These are phyloP conservation scores for Periconia digitata DNA, from an alignment of 2,329 filamentous ascomycete species.

Conservation along the genomic window DNA sequence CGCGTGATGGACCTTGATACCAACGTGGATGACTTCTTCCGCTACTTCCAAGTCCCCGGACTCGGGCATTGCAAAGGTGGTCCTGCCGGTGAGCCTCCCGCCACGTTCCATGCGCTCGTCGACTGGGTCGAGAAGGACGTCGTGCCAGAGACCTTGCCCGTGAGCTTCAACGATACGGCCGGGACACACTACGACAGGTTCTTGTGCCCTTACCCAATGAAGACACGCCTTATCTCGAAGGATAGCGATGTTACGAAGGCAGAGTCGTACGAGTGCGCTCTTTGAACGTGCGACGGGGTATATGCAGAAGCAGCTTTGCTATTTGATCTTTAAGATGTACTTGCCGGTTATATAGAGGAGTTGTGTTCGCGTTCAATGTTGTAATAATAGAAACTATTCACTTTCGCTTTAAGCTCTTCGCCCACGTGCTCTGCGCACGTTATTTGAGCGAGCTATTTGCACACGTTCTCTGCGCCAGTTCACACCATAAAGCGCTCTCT, in stretches of 20 bases:
- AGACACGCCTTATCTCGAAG: conserved; percentile 12
- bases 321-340: too few species aligned
- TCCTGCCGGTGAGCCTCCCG: conserved; percentile 23
- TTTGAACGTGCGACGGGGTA: background rate
- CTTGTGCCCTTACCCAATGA: conserved; percentile 20
- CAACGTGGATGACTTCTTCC: conserved; percentile 22
- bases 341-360: too few species aligned
- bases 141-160: conserved; percentile 15
- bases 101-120: conserved; percentile 33
- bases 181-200: conserved; percentile 13
- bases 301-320: too few species aligned
- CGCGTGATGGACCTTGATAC: conserved; percentile 10
- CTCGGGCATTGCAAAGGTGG: conserved; percentile 24
- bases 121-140: conserved; percentile 30
- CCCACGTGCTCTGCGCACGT: too few species aligned
- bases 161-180: conserved; percentile 12
- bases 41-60: conserved; percentile 25
- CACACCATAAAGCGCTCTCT: conserved; percentile 14
- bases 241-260: conserved; percentile 6
- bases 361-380: too few species aligned
- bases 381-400: too few species aligned
- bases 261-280: conserved; percentile 8
- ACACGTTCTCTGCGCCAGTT: too few species aligned
- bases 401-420: too few species aligned
- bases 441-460: too few species aligned